A percentile compares a stretch with the other conserved stretches of the same genome.
phyloP scores from a whole-genome alignment of 306 rosid genomes.

The Trifolium dubium region DNA sequence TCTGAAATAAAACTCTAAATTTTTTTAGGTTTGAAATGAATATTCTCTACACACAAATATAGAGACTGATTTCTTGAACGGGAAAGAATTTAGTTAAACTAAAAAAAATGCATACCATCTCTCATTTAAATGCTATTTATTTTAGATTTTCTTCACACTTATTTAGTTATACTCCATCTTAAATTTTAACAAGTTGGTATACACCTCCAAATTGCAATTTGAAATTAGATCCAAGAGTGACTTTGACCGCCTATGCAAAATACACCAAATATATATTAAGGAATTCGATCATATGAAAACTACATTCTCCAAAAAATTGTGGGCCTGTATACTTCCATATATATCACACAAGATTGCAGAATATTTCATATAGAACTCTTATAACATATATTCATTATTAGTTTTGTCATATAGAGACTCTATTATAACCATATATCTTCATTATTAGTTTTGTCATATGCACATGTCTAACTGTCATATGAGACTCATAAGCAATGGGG shows the following conservation, averaged over 20 bases:
- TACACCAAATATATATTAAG: constrained; percentile 9
- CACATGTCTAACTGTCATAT: constrained; percentile 5
- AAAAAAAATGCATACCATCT: too few relatives aligned
- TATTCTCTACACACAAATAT: too few relatives aligned
- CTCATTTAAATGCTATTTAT: too few relatives aligned
- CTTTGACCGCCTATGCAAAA: not conserved
- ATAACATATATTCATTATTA: constrained; percentile 1
- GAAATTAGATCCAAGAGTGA: not conserved
- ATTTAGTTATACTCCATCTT: not conserved
- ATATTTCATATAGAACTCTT: not conserved
- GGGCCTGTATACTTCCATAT: not conserved
- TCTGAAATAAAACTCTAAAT: too few relatives aligned
- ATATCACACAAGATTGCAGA: constrained; percentile 12
- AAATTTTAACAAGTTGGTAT: not conserved
- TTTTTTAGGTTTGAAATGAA: too few relatives aligned
- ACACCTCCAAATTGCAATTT: not conserved
- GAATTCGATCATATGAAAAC: not conserved
- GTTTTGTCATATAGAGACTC: not conserved
- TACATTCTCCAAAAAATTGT: not conserved
- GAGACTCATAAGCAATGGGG: not conserved
- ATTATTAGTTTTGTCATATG: constrained; percentile 6
- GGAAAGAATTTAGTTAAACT: too few relatives aligned
- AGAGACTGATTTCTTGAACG: too few relatives aligned
- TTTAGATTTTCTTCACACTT: too few relatives aligned
- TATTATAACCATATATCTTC: not conserved